Evolutionary conservation across 331 rosid genomes (phyloP).

Genomic region (Spiraea crenata): DNA sequence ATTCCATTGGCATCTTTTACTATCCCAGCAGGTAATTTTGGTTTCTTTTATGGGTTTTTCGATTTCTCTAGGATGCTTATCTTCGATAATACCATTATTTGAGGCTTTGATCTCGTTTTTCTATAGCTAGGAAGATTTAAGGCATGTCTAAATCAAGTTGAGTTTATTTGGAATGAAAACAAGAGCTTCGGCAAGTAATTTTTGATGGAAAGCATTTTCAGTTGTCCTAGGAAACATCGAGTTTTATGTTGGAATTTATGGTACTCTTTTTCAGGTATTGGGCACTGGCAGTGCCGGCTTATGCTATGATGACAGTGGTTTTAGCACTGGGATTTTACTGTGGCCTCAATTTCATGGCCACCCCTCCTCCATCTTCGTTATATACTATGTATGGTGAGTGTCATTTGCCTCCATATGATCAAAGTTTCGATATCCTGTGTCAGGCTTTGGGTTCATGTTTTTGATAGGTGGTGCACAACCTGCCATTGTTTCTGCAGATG

Average conservation of each 20-base stretch:
- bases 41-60: slow-evolving; percentile 8
- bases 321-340: slow-evolving; percentile 64
- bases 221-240: not conserved
- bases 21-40: slow-evolving; percentile 76
- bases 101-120: not conserved
- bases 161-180: not conserved
- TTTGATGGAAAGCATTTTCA: not conserved
- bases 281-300: slow-evolving; percentile 86
- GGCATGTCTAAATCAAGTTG: no score
- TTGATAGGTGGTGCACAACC: not conserved
- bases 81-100: not conserved
- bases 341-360: slow-evolving; percentile 85
- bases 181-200: not conserved
- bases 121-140: not conserved
- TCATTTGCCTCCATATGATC: not conserved
- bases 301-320: slow-evolving; percentile 57
- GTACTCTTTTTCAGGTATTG: slow-evolving; percentile 60
- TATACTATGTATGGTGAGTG: slow-evolving; percentile 65
- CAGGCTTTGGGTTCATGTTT: not conserved
- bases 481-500: slow-evolving; percentile 49
- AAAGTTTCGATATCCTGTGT: not conserved
- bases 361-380: slow-evolving; percentile 68
- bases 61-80: slow-evolving; percentile 9
- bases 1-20: slow-evolving; percentile 72
- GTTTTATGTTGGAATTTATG: not conserved